phyloP scores from a whole-genome alignment of 1,284 basidiomycete genomes.

The Malassezia yamatoensis region DNA sequence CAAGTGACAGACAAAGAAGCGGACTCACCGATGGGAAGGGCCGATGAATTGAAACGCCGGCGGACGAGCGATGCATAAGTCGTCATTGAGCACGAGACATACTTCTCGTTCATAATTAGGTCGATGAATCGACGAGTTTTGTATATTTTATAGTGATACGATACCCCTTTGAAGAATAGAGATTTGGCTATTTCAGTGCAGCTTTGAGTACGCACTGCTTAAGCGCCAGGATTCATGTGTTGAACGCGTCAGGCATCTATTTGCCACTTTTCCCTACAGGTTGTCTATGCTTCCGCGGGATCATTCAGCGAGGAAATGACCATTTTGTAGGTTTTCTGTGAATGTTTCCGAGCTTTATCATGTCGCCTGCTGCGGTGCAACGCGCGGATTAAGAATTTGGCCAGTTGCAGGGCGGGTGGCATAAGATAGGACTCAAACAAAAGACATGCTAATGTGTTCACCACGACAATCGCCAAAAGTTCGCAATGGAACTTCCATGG shows the following conservation, averaged over 20 bases:
- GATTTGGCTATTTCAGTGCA: too few relatives aligned
- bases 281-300: conserved; percentile 14
- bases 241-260: too few relatives aligned
- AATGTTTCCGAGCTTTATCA: conserved; percentile 7
- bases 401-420: conserved; percentile 2
- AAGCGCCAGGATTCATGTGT: too few relatives aligned
- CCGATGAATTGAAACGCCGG: background rate
- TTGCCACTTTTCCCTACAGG: too few relatives aligned
- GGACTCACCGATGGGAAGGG: too few relatives aligned
- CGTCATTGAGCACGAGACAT: too few relatives aligned
- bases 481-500: conserved; percentile 62
- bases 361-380: conserved; percentile 6
- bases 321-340: conserved; percentile 17
- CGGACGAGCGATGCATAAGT: background rate
- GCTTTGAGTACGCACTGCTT: too few relatives aligned
- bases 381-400: conserved; percentile 9
- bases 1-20: too few relatives aligned
- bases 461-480: conserved; percentile 60
- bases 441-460: conserved; percentile 67
- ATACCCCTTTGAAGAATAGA: background rate
- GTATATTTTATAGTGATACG: background rate
- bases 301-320: conserved; percentile 17
- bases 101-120: too few relatives aligned
- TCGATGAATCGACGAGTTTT: too few relatives aligned
- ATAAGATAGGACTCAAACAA: conserved; percentile 57